phyloP scores from a whole-genome alignment of 441 rosid species.

The Monsonia emarginata region DNA sequence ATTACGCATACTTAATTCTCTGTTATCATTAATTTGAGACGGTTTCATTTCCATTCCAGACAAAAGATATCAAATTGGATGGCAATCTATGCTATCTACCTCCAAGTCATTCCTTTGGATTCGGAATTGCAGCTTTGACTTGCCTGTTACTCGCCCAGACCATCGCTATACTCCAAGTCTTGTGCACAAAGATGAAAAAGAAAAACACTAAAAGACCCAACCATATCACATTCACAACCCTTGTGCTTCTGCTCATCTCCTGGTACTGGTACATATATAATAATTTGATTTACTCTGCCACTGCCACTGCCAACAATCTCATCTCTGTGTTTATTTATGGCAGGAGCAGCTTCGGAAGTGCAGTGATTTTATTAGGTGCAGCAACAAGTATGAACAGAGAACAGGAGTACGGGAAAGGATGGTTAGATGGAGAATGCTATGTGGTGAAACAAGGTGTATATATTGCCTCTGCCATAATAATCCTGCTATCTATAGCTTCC shows the following conservation, averaged over 20 bases:
- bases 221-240: slow-evolving; percentile 16
- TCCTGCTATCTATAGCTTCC: slow-evolving; percentile 26
- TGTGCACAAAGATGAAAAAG: slow-evolving; percentile 16
- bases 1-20: no score
- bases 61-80: slow-evolving; percentile 48
- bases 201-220: slow-evolving; percentile 18
- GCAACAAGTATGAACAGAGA: slow-evolving; percentile 58
- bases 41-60: slow-evolving; percentile 21
- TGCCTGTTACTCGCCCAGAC: slow-evolving; percentile 44
- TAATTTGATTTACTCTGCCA: no score
- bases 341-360: slow-evolving; percentile 63
- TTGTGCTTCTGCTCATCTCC: slow-evolving; percentile 42
- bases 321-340: slow-evolving; percentile 3
- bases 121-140: slow-evolving; percentile 41
- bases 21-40: neutral
- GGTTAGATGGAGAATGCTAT: slow-evolving; percentile 64
- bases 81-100: slow-evolving; percentile 54
- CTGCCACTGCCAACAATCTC: no score
- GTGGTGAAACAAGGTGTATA: slow-evolving; percentile 52
- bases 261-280: no score
- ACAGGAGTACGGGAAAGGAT: slow-evolving; percentile 57
- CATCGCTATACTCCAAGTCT: slow-evolving; percentile 35
- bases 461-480: slow-evolving; percentile 37
- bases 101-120: slow-evolving; percentile 35
- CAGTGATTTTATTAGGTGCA: slow-evolving; percentile 31